Conservation (phyloP, 768 basidiomycete species). For the Phylloporus sp. region DNA sequence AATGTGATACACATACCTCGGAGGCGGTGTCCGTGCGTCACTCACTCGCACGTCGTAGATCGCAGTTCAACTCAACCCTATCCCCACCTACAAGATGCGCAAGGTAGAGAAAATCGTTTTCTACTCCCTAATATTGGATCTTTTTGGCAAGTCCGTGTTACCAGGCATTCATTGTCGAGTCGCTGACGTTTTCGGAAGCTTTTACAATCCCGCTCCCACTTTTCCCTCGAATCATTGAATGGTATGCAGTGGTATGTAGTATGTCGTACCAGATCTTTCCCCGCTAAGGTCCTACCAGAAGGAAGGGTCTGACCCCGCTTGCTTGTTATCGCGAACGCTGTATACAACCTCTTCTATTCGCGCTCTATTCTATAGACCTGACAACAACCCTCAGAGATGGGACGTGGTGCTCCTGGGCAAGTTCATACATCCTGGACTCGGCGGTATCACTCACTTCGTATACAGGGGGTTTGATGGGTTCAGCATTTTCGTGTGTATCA, state of each 20-base stretch:
- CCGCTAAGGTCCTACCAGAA: conserved; percentile 39
- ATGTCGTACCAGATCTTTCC: background rate
- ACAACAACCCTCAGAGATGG: conserved; percentile 71
- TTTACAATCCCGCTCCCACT: conserved; percentile 95
- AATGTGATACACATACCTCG: too few species aligned
- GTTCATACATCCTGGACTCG: conserved; percentile 8
- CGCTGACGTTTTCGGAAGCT: conserved; percentile 41
- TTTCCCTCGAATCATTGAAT: conserved; percentile 95
- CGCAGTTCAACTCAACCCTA: too few species aligned
- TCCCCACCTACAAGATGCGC: conserved; percentile 38
- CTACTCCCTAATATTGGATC: conserved; percentile 83
- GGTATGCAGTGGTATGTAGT: conserved; percentile 70
- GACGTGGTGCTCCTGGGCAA: conserved; percentile 89
- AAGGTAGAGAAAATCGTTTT: conserved; percentile 83
- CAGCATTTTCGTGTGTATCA: conserved; percentile 75
- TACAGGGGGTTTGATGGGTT: conserved; percentile 85
- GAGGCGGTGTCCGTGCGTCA: background rate
- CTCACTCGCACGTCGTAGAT: too few species aligned
- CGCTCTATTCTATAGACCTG: conserved; percentile 56
- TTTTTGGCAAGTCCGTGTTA: conserved; percentile 49
- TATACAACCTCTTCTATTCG: conserved; percentile 61
- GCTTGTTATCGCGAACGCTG: conserved; percentile 72
- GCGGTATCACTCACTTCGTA: conserved; percentile 6
- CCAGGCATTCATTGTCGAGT: background rate
- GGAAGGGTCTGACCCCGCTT: conserved; percentile 63